Evolutionary conservation across 495 filamentous ascomycete genomes (phyloP), one percentile per base, ranked within the genome.

Genomic region (Beverwykella pulmonaria): DNA sequence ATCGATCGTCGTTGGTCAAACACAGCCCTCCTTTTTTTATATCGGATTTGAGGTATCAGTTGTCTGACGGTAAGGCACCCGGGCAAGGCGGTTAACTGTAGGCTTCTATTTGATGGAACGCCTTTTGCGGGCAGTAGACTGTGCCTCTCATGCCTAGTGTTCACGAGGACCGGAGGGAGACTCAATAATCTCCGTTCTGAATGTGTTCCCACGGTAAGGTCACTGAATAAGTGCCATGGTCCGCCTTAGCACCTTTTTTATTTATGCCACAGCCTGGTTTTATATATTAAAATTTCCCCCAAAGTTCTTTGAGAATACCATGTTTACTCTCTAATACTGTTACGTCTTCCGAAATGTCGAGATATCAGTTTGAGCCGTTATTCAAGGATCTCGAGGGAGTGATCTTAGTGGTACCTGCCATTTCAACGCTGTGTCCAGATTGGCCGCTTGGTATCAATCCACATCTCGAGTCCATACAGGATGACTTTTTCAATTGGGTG

Each of bases 371-470:
- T 48, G 46, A 48, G n/a, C 46, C 46, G 46, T 48, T 48, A 23
- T 48, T 48, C 46, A 15, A 48, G 46, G 46, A 48, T 48, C 46
- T 48, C 46, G 46, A 48, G 46, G 46, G 46, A 48, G 46, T 48
- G n/a, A 23, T 48, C 46, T 48, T 48, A 19, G 46, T 48, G 46
- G 46, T 48, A 48, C 46, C 46, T 48, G 46, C 46, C 46, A 48
- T 48, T 48, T 48, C 46, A 48, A 48, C 46, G 17, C 46, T 48
- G n/a, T 48, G 46, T 48, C 46, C 46, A 48, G 46, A 48, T 48
- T 48, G 46, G 46, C 46, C 46, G 46, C 46, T 48, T 48, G 46
- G 46, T 15, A 48, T 48, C 46, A 48, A 48, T 48, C 46, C 46
- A 48, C 46, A 48, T 23, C 46, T 48, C 46, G 46, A 48, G 46